Conservation (phyloP, 1,284 basidiomycete genomes). For the Pseudozyma flocculosa region DNA sequence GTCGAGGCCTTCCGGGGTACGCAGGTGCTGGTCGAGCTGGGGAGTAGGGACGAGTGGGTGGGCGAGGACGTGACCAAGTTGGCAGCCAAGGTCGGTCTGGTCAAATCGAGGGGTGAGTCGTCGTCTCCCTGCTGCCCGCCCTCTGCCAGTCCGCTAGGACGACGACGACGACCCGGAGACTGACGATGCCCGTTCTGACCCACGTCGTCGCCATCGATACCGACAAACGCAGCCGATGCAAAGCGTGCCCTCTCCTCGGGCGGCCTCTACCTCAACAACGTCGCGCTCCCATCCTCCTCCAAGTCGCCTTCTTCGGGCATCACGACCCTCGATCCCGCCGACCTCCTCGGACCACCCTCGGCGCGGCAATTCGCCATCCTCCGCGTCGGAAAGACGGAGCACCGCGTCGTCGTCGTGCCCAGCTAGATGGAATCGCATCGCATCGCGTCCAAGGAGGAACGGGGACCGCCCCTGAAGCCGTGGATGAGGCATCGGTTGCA, state of each 20-base stretch:
- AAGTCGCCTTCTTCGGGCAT: neutral
- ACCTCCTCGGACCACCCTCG: neutral
- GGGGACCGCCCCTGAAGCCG: no score
- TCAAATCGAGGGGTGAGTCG: conserved; percentile 8
- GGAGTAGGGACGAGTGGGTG: neutral
- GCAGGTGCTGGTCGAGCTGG: neutral
- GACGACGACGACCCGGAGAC: no score
- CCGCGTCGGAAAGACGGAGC: neutral
- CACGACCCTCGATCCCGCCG: neutral
- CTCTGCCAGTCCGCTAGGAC: no score
- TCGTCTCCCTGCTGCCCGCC: no score
- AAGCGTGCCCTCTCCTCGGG: neutral
- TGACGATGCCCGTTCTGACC: no score
- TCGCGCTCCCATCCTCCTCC: neutral
- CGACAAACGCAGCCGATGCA: neutral
- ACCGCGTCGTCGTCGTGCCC: neutral
- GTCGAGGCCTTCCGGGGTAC: neutral
- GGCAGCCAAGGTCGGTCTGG: conserved; percentile 4
- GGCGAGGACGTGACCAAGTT: conserved; percentile 1
- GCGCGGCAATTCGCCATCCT: neutral
- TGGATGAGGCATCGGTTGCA: no score
- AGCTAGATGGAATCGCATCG: neutral
- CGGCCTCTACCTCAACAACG: neutral
- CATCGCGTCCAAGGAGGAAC: no score
- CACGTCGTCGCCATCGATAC: no score